These are phyloP conservation scores for Fusarium armeniacum DNA, from an alignment of 2,329 filamentous ascomycete genomes.

Conservation along the genomic window DNA sequence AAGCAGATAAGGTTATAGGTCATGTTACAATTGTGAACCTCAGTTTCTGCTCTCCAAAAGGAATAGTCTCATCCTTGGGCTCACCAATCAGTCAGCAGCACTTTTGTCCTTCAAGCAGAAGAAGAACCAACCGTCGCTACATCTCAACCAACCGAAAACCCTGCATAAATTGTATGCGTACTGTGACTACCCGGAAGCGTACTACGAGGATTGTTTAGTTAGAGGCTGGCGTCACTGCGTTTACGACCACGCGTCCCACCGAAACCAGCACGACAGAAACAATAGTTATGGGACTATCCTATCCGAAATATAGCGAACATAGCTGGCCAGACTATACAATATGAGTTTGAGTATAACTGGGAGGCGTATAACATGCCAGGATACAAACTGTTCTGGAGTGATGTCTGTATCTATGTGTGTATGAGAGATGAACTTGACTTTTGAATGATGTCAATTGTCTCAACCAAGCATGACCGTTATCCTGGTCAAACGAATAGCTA, in stretches of 20 bases:
- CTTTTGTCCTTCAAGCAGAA: not conserved
- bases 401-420: not conserved
- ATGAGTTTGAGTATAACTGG: slow-evolving; percentile 16
- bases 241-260: slow-evolving; percentile 19
- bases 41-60: accelerated
- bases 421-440: not conserved
- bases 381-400: not conserved
- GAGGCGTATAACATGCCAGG: not conserved
- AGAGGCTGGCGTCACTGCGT: slow-evolving; percentile 3
- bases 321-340: not conserved
- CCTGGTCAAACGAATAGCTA: not conserved
- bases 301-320: not conserved
- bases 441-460: not conserved
- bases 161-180: slow-evolving; percentile 19
- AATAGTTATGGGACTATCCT: not conserved
- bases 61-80: not conserved
- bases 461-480: not conserved
- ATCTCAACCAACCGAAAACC: slow-evolving; percentile 17
- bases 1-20: not conserved
- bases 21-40: not conserved
- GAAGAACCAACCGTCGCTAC: slow-evolving; percentile 17
- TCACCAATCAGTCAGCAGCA: not conserved
- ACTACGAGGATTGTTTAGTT: slow-evolving; percentile 31
- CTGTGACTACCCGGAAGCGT: slow-evolving; percentile 18
- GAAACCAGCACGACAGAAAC: not conserved